A percentile compares a stretch with the other conserved stretches of the same genome.
Evolutionary conservation across 441 rosid genomes (phyloP).

Genomic region (Euphorbia celastroides): DNA sequence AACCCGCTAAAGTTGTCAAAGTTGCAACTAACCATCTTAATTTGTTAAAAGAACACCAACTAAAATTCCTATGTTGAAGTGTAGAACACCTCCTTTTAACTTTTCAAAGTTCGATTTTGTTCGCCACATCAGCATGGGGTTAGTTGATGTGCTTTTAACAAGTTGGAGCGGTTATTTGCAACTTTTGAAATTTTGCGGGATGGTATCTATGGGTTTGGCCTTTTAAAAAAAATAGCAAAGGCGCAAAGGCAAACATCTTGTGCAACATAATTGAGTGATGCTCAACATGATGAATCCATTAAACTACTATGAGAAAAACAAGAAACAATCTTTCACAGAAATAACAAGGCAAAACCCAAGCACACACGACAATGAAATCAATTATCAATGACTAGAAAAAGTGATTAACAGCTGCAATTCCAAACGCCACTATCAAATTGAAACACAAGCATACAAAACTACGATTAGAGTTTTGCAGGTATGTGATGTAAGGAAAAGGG

Average conservation of each 20-base stretch:
- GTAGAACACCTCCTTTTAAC: too few relatives aligned
- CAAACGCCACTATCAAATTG: not conserved
- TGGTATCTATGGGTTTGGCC: too few relatives aligned
- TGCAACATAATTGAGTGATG: not conserved
- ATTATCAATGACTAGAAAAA: not conserved
- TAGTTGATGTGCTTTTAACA: too few relatives aligned
- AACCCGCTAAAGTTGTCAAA: too few relatives aligned
- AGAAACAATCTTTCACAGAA: not conserved
- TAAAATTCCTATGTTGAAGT: too few relatives aligned
- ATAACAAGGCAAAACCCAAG: not conserved
- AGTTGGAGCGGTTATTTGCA: too few relatives aligned
- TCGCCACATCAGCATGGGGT: too few relatives aligned
- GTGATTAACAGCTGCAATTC: not conserved
- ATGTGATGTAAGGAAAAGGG: not conserved
- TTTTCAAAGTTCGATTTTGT: too few relatives aligned
- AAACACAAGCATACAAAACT: not conserved
- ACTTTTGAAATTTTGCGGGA: too few relatives aligned
- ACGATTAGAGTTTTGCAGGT: not conserved
- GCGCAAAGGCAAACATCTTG: not conserved
- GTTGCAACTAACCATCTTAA: too few relatives aligned
- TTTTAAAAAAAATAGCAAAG: too few relatives aligned
- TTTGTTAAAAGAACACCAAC: too few relatives aligned
- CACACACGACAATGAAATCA: not conserved
- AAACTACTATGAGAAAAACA: not conserved
- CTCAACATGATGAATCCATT: not conserved